Conservation (phyloP, 306 rosid genomes). For the Cucurbita pepo region DNA sequence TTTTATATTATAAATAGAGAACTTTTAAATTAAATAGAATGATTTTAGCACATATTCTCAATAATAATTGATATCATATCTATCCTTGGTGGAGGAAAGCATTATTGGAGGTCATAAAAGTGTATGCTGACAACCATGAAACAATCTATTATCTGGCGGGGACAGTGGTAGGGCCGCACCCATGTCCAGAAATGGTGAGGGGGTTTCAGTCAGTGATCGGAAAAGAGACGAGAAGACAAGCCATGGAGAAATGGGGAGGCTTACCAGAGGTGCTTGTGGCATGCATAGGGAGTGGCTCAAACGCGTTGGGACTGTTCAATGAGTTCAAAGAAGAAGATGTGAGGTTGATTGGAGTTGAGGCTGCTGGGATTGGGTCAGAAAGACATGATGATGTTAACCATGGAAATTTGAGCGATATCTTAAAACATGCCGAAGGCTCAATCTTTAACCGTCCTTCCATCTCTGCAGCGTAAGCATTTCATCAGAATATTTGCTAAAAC, state of each 20-base stretch:
- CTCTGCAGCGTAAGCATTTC: background rate
- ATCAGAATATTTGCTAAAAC: no score
- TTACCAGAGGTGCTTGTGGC: constrained; percentile 45
- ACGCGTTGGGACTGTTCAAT: constrained; percentile 51
- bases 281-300: constrained; percentile 49
- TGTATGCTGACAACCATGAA: constrained; percentile 29
- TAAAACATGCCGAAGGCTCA: constrained; percentile 54
- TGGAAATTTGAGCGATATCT: constrained; percentile 33
- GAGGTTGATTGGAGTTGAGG: constrained; percentile 54
- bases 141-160: constrained; percentile 26
- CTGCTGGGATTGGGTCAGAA: constrained; percentile 32
- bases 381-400: constrained; percentile 54
- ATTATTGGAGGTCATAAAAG: constrained; percentile 32
- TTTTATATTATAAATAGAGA: no score
- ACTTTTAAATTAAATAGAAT: no score
- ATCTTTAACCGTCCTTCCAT: constrained; percentile 37
- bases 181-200: constrained; percentile 48
- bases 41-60: no score
- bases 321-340: constrained; percentile 36
- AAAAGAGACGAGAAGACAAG: constrained; percentile 45
- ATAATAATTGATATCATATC: no score
- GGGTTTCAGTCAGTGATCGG: constrained; percentile 63
- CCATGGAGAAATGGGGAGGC: constrained; percentile 41
- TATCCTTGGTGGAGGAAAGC: no score
- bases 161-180: constrained; percentile 56